phyloP scores from a whole-genome alignment of 495 filamentous ascomycete species.

The Neurospora sp. region DNA sequence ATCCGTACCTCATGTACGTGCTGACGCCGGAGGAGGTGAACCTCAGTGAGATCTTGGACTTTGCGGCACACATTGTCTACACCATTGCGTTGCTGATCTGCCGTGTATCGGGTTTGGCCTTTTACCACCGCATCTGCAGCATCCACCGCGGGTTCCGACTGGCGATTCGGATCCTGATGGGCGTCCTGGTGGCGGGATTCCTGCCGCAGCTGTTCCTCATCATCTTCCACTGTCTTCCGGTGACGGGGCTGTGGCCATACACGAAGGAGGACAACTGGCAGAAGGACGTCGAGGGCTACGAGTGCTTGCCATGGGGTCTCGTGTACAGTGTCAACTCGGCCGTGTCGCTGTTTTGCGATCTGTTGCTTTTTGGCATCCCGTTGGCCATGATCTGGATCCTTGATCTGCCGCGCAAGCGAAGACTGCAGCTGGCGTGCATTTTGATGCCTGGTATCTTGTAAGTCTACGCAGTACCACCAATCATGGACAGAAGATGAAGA shows the following conservation, averaged over 20 bases:
- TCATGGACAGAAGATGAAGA: not conserved
- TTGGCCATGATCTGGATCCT: slow-evolving; percentile 30
- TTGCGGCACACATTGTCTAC: slow-evolving; percentile 38
- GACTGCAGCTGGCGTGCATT: slow-evolving; percentile 30
- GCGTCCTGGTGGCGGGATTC: slow-evolving; percentile 27
- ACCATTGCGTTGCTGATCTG: slow-evolving; percentile 36
- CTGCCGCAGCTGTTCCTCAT: slow-evolving; percentile 35
- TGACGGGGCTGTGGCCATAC: slow-evolving; percentile 38
- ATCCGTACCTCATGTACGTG: slow-evolving; percentile 39
- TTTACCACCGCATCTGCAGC: slow-evolving; percentile 34
- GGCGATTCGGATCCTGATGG: slow-evolving; percentile 25
- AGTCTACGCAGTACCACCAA: slow-evolving; percentile 4
- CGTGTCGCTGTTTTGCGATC: slow-evolving; percentile 32
- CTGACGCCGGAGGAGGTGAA: slow-evolving; percentile 24
- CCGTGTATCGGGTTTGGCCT: slow-evolving; percentile 39
- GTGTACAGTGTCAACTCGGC: slow-evolving; percentile 37
- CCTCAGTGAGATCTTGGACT: slow-evolving; percentile 33
- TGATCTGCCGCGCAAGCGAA: slow-evolving; percentile 24
- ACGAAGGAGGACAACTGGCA: slow-evolving; percentile 20
- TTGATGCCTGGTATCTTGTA: slow-evolving; percentile 38
- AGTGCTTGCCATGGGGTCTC: slow-evolving; percentile 32
- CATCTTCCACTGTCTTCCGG: slow-evolving; percentile 36
- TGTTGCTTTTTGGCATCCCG: slow-evolving; percentile 36
- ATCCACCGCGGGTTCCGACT: slow-evolving; percentile 23
- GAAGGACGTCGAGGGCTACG: slow-evolving; percentile 18